Evolutionary conservation across 805 yeast species (phyloP).

Genomic region (Teunomyces aglyptinius): DNA sequence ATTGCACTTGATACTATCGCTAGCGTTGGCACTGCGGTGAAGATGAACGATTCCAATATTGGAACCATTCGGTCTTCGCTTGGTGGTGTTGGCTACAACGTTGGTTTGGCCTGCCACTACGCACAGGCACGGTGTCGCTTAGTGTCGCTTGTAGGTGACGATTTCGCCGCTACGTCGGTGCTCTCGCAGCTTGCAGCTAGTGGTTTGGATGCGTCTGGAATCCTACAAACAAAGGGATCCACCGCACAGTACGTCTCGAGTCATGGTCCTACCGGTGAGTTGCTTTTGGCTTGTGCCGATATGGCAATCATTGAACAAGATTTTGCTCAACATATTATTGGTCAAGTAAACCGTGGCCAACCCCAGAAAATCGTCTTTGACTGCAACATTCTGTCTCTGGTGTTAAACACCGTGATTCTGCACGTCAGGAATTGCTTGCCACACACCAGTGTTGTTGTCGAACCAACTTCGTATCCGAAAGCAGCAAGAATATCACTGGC

Average conservation of each 20-base stretch:
- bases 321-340: constrained; percentile 40
- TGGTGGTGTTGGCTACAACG: constrained; percentile 87
- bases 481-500: constrained; percentile 46
- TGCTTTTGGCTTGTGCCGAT: constrained; percentile 78
- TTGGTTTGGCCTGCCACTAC: constrained; percentile 60
- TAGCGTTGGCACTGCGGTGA: constrained; percentile 28
- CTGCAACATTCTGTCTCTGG: constrained; percentile 56
- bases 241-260: constrained; percentile 77
- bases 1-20: constrained; percentile 74
- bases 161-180: constrained; percentile 48
- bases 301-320: constrained; percentile 65
- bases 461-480: constrained; percentile 76
- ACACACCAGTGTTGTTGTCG: constrained; percentile 48
- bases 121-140: constrained; percentile 34
- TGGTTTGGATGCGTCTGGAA: constrained; percentile 39
- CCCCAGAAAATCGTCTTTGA: constrained; percentile 62
- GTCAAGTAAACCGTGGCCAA: constrained; percentile 35
- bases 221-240: constrained; percentile 19
- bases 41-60: constrained; percentile 68
- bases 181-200: constrained; percentile 21
- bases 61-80: constrained; percentile 54
- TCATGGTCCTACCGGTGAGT: constrained; percentile 59
- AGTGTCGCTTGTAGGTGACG: constrained; percentile 63
- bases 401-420: constrained; percentile 37
- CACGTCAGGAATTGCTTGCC: constrained; percentile 10